A percentile compares a stretch with the other conserved stretches of the same genome.
Conservation (phyloP, 192 early-diverging fungal genomes). For the Phlyctochytrium bullatum region DNA sequence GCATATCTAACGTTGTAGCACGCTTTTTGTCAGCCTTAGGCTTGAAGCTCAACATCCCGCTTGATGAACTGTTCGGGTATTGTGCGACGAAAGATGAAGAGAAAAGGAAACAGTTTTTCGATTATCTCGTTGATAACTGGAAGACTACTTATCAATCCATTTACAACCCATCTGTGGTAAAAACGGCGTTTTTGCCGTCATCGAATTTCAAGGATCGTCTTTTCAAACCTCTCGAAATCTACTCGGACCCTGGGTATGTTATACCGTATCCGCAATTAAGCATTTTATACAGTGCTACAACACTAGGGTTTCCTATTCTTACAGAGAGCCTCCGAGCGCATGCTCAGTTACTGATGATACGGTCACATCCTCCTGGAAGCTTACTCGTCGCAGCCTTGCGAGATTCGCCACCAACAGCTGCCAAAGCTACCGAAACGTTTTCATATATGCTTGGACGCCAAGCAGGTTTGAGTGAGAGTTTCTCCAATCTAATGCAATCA, state of each 20-base stretch:
- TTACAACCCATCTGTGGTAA: slow-evolving; percentile 51
- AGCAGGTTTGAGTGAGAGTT: no score
- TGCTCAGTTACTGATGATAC: slow-evolving; percentile 65
- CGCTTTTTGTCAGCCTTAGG: slow-evolving; percentile 40
- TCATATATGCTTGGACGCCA: slow-evolving; percentile 65
- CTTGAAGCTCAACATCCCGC: slow-evolving; percentile 29
- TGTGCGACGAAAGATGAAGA: slow-evolving; percentile 18
- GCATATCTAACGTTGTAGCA: no score
- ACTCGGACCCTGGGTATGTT: slow-evolving; percentile 46
- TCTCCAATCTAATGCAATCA: no score
- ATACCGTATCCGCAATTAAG: no score
- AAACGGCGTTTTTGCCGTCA: slow-evolving; percentile 63
- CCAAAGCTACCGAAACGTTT: slow-evolving; percentile 57
- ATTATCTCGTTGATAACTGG: slow-evolving; percentile 71
- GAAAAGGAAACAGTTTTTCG: slow-evolving; percentile 50
- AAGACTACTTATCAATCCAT: slow-evolving; percentile 48
- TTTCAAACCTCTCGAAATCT: slow-evolving; percentile 63
- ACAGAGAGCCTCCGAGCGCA: slow-evolving; percentile 46
- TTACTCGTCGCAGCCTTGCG: slow-evolving; percentile 32
- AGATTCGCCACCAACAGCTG: slow-evolving; percentile 26
- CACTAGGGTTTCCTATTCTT: slow-evolving; percentile 69
- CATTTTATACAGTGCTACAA: slow-evolving; percentile 27
- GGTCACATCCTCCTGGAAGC: slow-evolving; percentile 52
- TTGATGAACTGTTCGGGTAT: slow-evolving; percentile 28
- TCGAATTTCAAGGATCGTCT: slow-evolving; percentile 29